Evolutionary conservation across 78 protist species (phyloP).

Genomic region (Chrysochromulina tobinii): DNA sequence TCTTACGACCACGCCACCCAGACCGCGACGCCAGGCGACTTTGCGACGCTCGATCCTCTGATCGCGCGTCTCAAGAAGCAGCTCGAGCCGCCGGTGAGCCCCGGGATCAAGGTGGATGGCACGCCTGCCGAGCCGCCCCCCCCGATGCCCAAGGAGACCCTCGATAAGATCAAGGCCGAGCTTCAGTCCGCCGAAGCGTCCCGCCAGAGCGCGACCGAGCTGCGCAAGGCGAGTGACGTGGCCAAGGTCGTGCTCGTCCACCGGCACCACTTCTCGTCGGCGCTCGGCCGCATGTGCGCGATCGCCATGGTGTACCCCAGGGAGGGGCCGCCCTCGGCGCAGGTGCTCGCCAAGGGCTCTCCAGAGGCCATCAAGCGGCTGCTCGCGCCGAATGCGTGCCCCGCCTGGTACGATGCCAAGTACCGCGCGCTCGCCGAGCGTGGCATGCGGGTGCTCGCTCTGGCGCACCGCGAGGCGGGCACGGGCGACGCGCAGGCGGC

Average conservation of each 20-base stretch:
- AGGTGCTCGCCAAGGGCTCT: conserved; percentile 50
- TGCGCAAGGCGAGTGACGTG: background rate
- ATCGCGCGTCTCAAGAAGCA: background rate
- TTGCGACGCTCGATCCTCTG: background rate
- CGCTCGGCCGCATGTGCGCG: conserved; percentile 52
- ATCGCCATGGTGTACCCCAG: background rate
- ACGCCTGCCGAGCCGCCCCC: background rate
- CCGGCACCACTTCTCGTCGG: conserved; percentile 55
- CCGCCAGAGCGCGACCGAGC: background rate
- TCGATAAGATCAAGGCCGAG: background rate
- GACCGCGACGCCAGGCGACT: background rate
- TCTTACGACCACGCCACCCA: background rate
- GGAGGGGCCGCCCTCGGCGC: background rate
- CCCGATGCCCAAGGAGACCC: background rate
- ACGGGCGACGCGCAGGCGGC: background rate
- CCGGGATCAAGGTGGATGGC: background rate
- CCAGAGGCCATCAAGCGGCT: conserved; percentile 41
- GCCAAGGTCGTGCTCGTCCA: background rate
- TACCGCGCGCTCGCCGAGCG: conserved; percentile 5
- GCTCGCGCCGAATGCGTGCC: background rate
- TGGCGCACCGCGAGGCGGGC: background rate
- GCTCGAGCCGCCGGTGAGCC: background rate
- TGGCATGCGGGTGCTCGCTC: conserved; percentile 56
- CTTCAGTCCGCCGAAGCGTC: background rate
- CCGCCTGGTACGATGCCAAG: conserved; percentile 9